A percentile compares a stretch with the other conserved stretches of the same genome.
Conservation (phyloP, 345 rosid genomes). For the Euphorbia pulcherrima region DNA sequence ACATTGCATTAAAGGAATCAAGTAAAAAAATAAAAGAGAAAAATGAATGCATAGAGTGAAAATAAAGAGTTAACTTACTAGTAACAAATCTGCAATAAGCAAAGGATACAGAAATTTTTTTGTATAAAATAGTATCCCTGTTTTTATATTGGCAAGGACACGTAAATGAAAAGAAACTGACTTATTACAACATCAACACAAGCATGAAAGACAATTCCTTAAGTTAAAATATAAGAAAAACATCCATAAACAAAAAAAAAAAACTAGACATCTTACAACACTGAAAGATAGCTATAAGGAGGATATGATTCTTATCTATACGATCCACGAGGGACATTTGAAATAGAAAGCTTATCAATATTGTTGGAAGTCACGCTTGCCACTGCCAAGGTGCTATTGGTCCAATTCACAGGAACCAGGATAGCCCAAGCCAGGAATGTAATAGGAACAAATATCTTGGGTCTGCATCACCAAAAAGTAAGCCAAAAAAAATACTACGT, state of each 20-base stretch:
- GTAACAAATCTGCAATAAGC: neutral
- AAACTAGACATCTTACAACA: no score
- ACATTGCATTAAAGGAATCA: neutral
- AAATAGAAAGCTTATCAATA: conserved; percentile 84
- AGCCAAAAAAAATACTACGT: no score
- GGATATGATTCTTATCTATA: conserved; percentile 40
- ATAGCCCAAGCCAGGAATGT: conserved; percentile 68
- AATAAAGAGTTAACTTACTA: neutral
- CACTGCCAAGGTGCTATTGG: conserved; percentile 44
- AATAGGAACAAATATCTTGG: conserved; percentile 81
- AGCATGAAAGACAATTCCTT: neutral
- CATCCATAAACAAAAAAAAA: neutral
- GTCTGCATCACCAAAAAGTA: conserved; percentile 42
- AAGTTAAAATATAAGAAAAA: neutral
- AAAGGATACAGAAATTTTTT: neutral
- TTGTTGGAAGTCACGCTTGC: conserved; percentile 66
- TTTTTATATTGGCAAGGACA: no score
- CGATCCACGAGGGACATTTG: conserved; percentile 64
- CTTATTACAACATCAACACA: neutral
- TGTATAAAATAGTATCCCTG: neutral
- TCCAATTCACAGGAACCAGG: conserved; percentile 75
- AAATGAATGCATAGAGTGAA: neutral
- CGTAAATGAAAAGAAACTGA: no score
- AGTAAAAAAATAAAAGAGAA: neutral
- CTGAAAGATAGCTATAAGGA: neutral